Evolutionary conservation across 805 yeast species (phyloP), one percentile per base, ranked within the genome.

Genomic region (Lachancea dasiensis): DNA sequence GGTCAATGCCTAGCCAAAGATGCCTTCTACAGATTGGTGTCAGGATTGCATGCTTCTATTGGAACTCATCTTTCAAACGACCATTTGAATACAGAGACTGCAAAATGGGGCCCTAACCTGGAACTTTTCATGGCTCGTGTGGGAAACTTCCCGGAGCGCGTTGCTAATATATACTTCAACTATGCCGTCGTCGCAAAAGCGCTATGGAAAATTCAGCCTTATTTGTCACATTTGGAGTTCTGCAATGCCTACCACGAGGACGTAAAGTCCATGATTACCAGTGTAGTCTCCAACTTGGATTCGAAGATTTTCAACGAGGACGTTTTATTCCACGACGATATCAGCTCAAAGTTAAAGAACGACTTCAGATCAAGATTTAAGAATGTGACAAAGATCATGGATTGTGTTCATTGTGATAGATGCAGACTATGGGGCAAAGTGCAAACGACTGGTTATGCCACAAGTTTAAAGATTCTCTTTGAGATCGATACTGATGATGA

Each of bases 351-450:
- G 2, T 70, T 90, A 41, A 92, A 92, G 52, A 80, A 81, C 46
- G 97, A 92, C 51, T 89, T 92, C 65, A 74, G 90, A 44, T 63
- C 73, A 26, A 80, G 95, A 36, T 94, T 92, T 61, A 80, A 78
- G 54, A 92, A 92, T 57, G 94, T 92, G 17, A 80, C 95, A 15
- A 81, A 85, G 35, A 77, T 92, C 30, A 92, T 92, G 97, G 96
- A 90, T 60, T 92, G 99, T 66, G 97, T 92, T 27, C 97, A 95
- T 26, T 92, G 99, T 67, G 98, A 92, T 58, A 73, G 97, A 56
- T 92, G 99, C 61, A 75, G 97, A 53, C 69, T 92, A 63, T 92
- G 99, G 99, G 98, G 98, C 7, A 92, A 92, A 61, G 75, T 92
- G 21, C 98, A 92, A 66, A 86, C 95, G 2, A 86, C 92, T 11